A percentile compares a stretch with the other conserved stretches of the same genome.
These are phyloP conservation scores for Lentinula lateritia DNA, from an alignment of 768 basidiomycete genomes.

Conservation along the genomic window DNA sequence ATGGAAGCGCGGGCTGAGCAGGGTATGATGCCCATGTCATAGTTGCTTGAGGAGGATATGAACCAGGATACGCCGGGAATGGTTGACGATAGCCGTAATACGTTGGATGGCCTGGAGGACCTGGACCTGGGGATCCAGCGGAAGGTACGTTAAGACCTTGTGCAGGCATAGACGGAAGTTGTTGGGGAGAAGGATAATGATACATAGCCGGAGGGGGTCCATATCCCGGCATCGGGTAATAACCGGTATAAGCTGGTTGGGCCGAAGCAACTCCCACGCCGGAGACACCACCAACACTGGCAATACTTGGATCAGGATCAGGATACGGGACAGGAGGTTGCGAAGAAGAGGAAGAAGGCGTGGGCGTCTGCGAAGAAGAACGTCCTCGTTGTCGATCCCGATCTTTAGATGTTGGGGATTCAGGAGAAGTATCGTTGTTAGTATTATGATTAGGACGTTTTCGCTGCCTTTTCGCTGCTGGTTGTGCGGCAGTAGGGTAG, in stretches of 20 bases:
- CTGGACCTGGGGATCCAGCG: not conserved
- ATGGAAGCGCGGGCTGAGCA: not conserved
- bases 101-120: not conserved
- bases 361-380: not conserved
- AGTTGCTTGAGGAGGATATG: not conserved
- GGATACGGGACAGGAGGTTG: not conserved
- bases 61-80: not conserved
- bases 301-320: not conserved
- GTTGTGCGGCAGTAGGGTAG: conserved; percentile 17
- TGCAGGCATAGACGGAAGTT: not conserved
- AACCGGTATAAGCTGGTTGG: not conserved
- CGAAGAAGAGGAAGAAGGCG: not conserved
- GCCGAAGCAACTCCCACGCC: not conserved
- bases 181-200: not conserved
- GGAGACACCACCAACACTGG: not conserved
- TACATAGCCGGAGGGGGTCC: not conserved
- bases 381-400: not conserved
- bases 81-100: not conserved
- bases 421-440: not conserved
- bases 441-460: not conserved
- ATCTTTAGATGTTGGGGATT: not conserved
- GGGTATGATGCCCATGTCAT: not conserved
- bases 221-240: not conserved
- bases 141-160: not conserved
- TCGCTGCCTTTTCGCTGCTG: not conserved